Conservation (phyloP, 345 rosid species). For the Eucalyptus sp. region DNA sequence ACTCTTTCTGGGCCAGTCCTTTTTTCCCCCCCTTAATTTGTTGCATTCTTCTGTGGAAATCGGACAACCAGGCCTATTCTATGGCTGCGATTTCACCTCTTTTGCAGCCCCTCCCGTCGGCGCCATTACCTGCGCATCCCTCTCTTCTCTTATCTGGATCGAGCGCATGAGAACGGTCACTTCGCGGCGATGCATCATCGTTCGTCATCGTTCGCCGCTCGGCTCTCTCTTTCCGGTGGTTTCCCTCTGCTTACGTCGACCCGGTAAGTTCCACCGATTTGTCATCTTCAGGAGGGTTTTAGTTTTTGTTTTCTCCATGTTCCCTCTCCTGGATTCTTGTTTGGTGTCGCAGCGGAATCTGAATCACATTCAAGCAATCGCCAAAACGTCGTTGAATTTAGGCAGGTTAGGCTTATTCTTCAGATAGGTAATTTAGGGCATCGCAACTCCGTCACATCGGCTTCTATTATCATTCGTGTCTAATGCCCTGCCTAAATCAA, state of each 20-base stretch:
- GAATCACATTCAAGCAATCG: not conserved
- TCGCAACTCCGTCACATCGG: not conserved
- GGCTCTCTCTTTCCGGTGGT: not conserved
- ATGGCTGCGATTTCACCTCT: not conserved
- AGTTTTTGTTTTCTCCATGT: not conserved
- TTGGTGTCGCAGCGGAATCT: not conserved
- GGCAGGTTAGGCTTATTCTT: not conserved
- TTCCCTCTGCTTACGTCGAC: not conserved
- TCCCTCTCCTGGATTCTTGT: not conserved
- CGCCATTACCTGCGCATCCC: not conserved
- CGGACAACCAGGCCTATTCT: not conserved
- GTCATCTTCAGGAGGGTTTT: not conserved
- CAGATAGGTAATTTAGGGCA: not conserved
- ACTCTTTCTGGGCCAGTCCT: not conserved
- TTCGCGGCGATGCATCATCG: not conserved
- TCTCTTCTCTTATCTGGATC: not conserved
- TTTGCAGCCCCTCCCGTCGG: not conserved
- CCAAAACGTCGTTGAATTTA: not conserved
- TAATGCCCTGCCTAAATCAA: not conserved
- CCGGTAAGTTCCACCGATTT: not conserved
- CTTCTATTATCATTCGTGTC: not conserved
- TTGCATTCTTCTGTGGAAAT: not conserved
- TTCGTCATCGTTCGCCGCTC: not conserved
- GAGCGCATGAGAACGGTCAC: not conserved
- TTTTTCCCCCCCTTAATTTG: not conserved